phyloP scores from a whole-genome alignment of 148 eudicot species.

The Vaccinium macrocarpon region DNA sequence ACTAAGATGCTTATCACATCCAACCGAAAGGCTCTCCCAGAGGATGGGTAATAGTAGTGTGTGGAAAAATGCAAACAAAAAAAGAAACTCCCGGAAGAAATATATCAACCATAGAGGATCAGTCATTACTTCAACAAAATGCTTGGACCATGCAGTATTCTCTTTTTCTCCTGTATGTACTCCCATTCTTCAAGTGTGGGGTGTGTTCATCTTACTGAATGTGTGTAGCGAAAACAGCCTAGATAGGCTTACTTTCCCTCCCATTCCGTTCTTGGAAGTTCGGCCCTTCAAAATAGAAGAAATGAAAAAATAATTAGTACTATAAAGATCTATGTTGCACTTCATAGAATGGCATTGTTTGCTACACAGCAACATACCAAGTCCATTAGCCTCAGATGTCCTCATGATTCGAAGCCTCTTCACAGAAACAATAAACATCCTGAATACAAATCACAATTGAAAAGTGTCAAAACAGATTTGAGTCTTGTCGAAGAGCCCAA shows the following conservation, averaged over 20 bases:
- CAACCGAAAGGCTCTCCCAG: conserved; percentile 18
- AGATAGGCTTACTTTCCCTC: conserved; percentile 40
- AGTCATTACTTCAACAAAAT: conserved; percentile 18
- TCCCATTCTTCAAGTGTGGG: conserved; percentile 1
- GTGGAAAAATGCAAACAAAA: conserved; percentile 23
- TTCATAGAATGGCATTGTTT: neutral
- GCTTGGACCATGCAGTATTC: conserved; percentile 15
- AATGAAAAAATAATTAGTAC: neutral
- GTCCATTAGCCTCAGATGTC: conserved; percentile 84
- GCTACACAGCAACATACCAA: conserved; percentile 40
- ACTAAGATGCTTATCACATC: conserved; percentile 14
- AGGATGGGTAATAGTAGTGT: neutral
- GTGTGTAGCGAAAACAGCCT: conserved; percentile 8
- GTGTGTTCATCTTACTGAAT: conserved; percentile 9
- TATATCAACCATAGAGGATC: conserved; percentile 24
- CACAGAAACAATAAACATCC: conserved; percentile 81
- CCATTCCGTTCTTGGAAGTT: conserved; percentile 44
- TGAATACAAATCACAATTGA: conserved; percentile 24
- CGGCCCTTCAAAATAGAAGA: conserved; percentile 39
- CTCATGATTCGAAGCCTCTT: conserved; percentile 88
- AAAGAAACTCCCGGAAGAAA: conserved; percentile 13
- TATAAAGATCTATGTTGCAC: neutral
- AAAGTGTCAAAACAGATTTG: neutral
- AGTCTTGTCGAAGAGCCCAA: neutral
- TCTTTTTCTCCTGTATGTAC: conserved; percentile 9